Conservation (phyloP, 2,329 filamentous ascomycete species). For the Sarocladium brachiariae region DNA sequence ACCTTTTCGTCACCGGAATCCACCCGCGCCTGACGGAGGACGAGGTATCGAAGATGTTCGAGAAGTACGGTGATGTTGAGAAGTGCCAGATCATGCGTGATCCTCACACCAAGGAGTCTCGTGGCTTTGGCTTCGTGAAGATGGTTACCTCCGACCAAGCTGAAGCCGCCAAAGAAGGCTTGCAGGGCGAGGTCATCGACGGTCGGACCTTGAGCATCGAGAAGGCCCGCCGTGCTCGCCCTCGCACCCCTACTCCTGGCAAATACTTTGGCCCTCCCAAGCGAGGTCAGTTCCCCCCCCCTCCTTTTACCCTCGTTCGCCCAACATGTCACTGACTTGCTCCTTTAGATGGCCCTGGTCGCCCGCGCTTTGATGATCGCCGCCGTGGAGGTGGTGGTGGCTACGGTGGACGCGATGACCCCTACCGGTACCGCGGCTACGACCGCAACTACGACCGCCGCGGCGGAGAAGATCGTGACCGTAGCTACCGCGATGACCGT, state of each 20-base stretch:
- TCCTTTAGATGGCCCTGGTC: neutral
- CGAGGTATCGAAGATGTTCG: conserved; percentile 90
- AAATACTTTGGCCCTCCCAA: conserved; percentile 99
- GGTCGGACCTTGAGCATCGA: conserved; percentile 96
- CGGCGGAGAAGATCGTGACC: conserved; percentile 39
- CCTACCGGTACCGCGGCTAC: conserved; percentile 48
- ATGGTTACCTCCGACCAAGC: conserved; percentile 94
- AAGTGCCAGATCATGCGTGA: conserved; percentile 99
- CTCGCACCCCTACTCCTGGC: conserved; percentile 91
- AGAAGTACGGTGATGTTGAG: conserved; percentile 98
- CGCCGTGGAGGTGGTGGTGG: conserved; percentile 49
- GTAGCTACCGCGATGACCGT: conserved; percentile 42
- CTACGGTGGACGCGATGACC: conserved; percentile 46
- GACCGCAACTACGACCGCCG: conserved; percentile 22
- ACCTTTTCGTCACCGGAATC: conserved; percentile 98
- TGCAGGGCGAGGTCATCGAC: conserved; percentile 92
- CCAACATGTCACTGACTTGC: neutral
- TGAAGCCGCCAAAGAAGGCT: conserved; percentile 90
- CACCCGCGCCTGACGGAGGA: conserved; percentile 85
- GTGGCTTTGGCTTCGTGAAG: conserved; percentile 98
- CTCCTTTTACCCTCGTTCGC: neutral
- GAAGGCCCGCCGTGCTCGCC: conserved; percentile 92
- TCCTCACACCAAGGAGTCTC: conserved; percentile 95
- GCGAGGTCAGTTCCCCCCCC: conserved; percentile 60
- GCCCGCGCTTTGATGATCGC: conserved; percentile 49